Evolutionary conservation across 495 filamentous ascomycete genomes (phyloP), one percentile per base, ranked within the genome.

Genomic region (Penicillium egyptiacum): DNA sequence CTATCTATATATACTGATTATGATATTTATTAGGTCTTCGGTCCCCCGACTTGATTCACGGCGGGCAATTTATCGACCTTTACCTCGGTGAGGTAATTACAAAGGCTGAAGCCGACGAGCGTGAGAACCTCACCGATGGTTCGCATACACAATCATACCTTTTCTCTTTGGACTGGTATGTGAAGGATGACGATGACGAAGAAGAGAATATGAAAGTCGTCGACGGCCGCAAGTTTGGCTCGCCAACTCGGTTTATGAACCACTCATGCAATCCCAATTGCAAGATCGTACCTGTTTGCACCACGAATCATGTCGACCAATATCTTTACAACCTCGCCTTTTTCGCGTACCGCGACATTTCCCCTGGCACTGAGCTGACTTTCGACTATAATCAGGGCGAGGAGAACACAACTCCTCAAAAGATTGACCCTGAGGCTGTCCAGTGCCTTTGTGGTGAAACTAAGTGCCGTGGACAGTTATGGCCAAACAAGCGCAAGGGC

Each of bases 11-110:
- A 30, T 63, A 9, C 49, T 61, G 59, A 56, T 17, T 37, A 39
- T 28, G 4, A 39, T 20, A 3, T 5, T 25, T 22, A 19, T 49
- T 53, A 88, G 85, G 91, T 25, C 82, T 98, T 2, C 80, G 86
- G 10, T 91, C 85, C 41, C 80, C 78, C 0, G 79, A 87, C 12
- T 72, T 82, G 22, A 83, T 98, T 22, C 75, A 81, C 54, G 78
- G 81, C 50, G 93, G 93, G 6, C 88, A 95, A 63, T 97, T 95
- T 62, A 83, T 98, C 51, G 93, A 95, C 64, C 81, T 82, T 20
- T 98, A 98, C 58, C 84, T 91, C 14, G 93, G 93, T 1, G 93
- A 98, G 67, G 82, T 96, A 25, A 88, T 98, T 58, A 90, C 88
- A 0, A 76, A 81, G 22, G 69, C 81, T 10, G 85, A 87, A 66